A percentile compares a stretch with the other conserved stretches of the same genome.
Conservation (phyloP, 2,329 filamentous ascomycete genomes). For the Capronia americana region DNA sequence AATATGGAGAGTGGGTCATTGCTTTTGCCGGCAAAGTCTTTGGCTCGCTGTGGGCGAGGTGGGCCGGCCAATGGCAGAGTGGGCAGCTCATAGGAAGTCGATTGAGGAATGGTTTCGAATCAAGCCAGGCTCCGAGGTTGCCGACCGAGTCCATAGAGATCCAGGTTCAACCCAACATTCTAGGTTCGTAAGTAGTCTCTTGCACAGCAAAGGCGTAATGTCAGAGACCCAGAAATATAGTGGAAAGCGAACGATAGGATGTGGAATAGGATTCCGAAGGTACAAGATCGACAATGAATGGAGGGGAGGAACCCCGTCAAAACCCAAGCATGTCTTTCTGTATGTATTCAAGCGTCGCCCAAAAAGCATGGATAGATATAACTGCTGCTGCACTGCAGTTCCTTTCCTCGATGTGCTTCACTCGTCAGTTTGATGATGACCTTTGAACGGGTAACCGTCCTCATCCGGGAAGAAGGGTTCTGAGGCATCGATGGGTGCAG, state of each 20-base stretch:
- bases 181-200: background rate
- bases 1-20: background rate
- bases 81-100: background rate
- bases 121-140: background rate
- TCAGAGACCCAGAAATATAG: background rate
- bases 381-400: background rate
- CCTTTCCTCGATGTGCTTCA: conserved; percentile 24
- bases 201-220: background rate
- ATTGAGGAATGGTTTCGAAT: background rate
- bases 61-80: background rate
- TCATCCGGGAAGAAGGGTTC: background rate
- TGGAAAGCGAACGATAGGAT: background rate
- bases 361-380: background rate
- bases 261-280: background rate
- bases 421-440: conserved; percentile 37
- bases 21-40: too few relatives aligned
- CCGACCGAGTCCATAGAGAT: too few relatives aligned
- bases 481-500: conserved; percentile 10
- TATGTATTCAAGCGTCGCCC: background rate
- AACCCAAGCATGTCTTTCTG: background rate
- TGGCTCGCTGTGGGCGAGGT: too few relatives aligned
- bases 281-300: background rate
- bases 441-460: conserved; percentile 40
- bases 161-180: background rate
- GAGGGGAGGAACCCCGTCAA: background rate